Conservation (phyloP, 257 asterid species). For the Solanum raphanifolium region DNA sequence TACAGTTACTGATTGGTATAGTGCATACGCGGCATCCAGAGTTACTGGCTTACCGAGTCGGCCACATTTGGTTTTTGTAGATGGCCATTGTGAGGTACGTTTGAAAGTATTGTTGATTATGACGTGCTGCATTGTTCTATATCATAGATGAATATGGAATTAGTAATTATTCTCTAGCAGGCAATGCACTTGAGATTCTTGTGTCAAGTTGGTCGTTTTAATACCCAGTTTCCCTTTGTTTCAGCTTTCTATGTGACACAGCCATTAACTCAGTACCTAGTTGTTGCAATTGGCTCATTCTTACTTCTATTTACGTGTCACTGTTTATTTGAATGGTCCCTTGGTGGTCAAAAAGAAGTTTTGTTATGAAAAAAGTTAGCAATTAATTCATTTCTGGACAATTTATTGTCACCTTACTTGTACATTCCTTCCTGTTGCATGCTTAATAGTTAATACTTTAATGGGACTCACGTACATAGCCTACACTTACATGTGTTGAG, state of each 20-base stretch:
- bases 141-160: background rate
- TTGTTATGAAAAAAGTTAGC: background rate
- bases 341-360: background rate
- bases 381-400: background rate
- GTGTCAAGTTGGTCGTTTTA: background rate
- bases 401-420: background rate
- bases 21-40: slow-evolving; percentile 82
- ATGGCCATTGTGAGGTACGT: slow-evolving; percentile 94
- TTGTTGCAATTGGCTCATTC: background rate
- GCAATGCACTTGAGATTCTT: background rate
- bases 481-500: background rate
- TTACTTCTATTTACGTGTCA: background rate
- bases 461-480: background rate
- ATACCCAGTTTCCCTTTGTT: background rate
- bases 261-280: background rate
- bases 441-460: background rate
- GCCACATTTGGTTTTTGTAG: slow-evolving; percentile 82
- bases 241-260: background rate
- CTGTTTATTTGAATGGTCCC: background rate
- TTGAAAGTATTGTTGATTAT: background rate
- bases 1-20: slow-evolving; percentile 96
- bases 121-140: background rate
- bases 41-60: slow-evolving; percentile 89
- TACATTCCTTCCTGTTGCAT: too few relatives aligned
- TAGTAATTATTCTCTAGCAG: background rate